Base-by-base conservation (phyloP, 305 asterid genomes). In the Petunia hybrid region DNA sequence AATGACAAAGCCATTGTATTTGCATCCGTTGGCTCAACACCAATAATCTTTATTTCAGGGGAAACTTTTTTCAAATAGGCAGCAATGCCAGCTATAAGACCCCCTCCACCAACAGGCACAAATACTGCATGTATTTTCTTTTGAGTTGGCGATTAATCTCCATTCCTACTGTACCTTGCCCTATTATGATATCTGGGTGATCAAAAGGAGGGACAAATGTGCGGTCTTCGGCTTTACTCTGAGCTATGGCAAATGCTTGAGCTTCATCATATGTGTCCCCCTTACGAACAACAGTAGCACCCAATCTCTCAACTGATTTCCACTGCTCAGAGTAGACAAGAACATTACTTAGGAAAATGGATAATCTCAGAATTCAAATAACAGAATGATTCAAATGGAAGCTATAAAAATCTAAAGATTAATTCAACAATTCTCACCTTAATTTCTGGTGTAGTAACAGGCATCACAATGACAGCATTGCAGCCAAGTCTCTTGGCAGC, bases 81-180 rank as follows among this genome's bases (percentile, higher is more conserved):
- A 78, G 97, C 97, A 88, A 93, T 91, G 38, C 98, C 98, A 70
- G 97, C 98, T 75, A 91, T 91, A 79, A 94, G 92, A 51, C 98
- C 98, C 35, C 97, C 98, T 55, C 98, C 97, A 16, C 98, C 97
- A 48, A 94, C 90, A 45, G 97, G 98, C 71, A 94, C 98, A 82
- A 94, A 93, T 60, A 94, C 88, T n/a, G 98, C 96, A 55, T 94
- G 94, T 53, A 91, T 41, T 36, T 95, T 91, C 40, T 85, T 90
- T 45, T 87, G 92, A 89, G 83, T 79, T 94, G 98, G 70, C 92
- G 87, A 76, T 91, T 85, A 56, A 94, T 91, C 90, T 94, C 98
- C 97, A 94, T 91, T 80, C 98, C 98, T 51, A 94, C 89, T 6
- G 98, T 94, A 81, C 97, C 98, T 85, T 94, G 98, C 59, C 98